These are phyloP conservation scores for Yarrowia alimentaria DNA, from an alignment of 805 yeast species.

Conservation along the genomic window DNA sequence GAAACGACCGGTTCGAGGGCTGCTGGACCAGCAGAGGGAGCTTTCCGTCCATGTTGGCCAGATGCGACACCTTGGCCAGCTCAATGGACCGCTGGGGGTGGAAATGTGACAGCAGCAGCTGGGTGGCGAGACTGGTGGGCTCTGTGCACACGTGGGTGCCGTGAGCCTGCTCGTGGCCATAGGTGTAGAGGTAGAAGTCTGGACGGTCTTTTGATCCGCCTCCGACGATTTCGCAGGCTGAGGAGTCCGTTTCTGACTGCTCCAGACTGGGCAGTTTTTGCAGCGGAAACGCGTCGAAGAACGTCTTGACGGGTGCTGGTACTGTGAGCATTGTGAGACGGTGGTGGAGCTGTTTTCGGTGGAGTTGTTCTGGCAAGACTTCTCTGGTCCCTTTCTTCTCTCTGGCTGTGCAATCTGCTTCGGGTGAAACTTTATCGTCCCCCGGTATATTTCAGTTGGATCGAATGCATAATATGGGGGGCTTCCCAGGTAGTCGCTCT, in stretches of 20 bases:
- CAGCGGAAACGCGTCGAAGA: slow-evolving; percentile 41
- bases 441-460: too few species aligned
- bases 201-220: not conserved
- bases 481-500: too few species aligned
- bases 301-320: slow-evolving; percentile 35
- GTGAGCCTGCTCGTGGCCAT: slow-evolving; percentile 33
- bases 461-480: too few species aligned
- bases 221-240: slow-evolving; percentile 26
- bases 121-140: slow-evolving; percentile 36
- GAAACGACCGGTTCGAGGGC: slow-evolving; percentile 1
- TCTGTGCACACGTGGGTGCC: slow-evolving; percentile 35
- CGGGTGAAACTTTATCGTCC: too few species aligned
- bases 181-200: slow-evolving; percentile 27
- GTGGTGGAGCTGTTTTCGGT: too few species aligned
- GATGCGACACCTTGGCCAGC: slow-evolving; percentile 6
- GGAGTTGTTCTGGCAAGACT: too few species aligned
- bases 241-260: slow-evolving; percentile 5
- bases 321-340: slow-evolving; percentile 33
- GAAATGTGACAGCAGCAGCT: slow-evolving; percentile 30
- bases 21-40: slow-evolving; percentile 29
- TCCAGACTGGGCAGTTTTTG: slow-evolving; percentile 30
- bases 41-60: slow-evolving; percentile 28
- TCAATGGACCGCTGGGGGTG: slow-evolving; percentile 2
- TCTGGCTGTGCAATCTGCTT: too few species aligned
- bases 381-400: not conserved